Base-by-base conservation (phyloP, 1,284 basidiomycete genomes). In the Trametes pubescens region DNA sequence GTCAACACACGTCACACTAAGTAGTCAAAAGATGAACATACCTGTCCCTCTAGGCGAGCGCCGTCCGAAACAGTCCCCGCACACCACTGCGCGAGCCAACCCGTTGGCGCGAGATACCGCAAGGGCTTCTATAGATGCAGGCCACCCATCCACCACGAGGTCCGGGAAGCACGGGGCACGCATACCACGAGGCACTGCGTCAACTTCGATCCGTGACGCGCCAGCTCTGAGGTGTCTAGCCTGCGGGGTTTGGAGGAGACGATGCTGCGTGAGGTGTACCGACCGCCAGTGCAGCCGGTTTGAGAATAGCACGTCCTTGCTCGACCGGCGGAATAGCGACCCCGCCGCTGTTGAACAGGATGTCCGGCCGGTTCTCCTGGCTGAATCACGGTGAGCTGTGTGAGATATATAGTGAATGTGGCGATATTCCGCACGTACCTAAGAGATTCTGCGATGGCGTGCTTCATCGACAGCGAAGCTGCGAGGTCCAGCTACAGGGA, bases 401-500 rank as follows among this genome's bases (percentile, higher is more conserved):
- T 4, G 37, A 13, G 14, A 38, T 9, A 14, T 13, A 14, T 6
- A 2, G 5, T n/a, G 16, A 4, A 2, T 2, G 29, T 1, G 7
- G 4, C 9, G 18, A 5, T 4, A 5, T 14, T 29, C 2, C 9
- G 29, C 9, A 29, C 29, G 22, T 18, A 51, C 48, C 16, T 32
- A 5, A 26, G 11, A 22, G 26, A 53, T 55, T 84, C 81, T 21
- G 82, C 76, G 0, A 81, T 88, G 2, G 83, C 81, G 24, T 68
- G 71, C 55, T 84, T 84, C 38, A 93, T 76, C 4, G 81, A 81
- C 21, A 72, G 73, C 52, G 93, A 75, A 70, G 87, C 84, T 2
- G 82, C 79, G 16, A 92, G 76, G 71, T 92, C 88, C 14, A 90
- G 75, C 70, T 84, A 71, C 29, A 93, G 71, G 66, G 86, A 87